These are phyloP conservation scores for Paracoccidioides lutzii DNA, from an alignment of 2,329 filamentous ascomycete genomes.

Conservation along the genomic window DNA sequence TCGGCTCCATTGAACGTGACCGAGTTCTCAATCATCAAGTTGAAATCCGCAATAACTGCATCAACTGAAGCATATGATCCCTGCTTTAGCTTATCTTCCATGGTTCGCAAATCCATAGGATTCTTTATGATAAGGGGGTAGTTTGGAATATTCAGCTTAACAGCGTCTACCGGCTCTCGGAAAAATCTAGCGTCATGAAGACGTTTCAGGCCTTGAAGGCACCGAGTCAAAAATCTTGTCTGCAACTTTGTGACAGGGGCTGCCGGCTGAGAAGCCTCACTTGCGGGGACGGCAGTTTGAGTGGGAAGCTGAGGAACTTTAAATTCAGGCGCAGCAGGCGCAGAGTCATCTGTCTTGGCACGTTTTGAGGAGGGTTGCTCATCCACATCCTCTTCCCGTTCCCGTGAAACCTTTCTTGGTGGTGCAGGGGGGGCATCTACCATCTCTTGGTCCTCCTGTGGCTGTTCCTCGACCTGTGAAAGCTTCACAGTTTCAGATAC, in stretches of 20 bases:
- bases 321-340: slow-evolving; percentile 30
- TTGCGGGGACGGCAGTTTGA: slow-evolving; percentile 20
- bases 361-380: slow-evolving; percentile 64
- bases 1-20: slow-evolving; percentile 67
- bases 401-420: slow-evolving; percentile 52
- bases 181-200: slow-evolving; percentile 69
- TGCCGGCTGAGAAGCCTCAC: slow-evolving; percentile 18
- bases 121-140: slow-evolving; percentile 60
- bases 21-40: slow-evolving; percentile 68
- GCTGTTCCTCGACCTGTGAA: slow-evolving; percentile 13
- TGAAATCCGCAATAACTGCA: slow-evolving; percentile 60
- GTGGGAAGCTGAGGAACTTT: slow-evolving; percentile 34
- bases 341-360: slow-evolving; percentile 54
- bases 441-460: slow-evolving; percentile 38
- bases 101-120: slow-evolving; percentile 72
- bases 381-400: slow-evolving; percentile 58
- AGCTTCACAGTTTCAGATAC: slow-evolving; percentile 9
- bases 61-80: slow-evolving; percentile 57
- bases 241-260: slow-evolving; percentile 30
- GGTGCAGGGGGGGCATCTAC: slow-evolving; percentile 38
- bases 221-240: slow-evolving; percentile 30
- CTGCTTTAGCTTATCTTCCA: slow-evolving; percentile 67
- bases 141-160: slow-evolving; percentile 63
- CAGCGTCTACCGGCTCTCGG: slow-evolving; percentile 59
- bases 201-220: slow-evolving; percentile 54